phyloP scores from a whole-genome alignment of 2,329 filamentous ascomycete genomes.

The Pyrenophora graminea region DNA sequence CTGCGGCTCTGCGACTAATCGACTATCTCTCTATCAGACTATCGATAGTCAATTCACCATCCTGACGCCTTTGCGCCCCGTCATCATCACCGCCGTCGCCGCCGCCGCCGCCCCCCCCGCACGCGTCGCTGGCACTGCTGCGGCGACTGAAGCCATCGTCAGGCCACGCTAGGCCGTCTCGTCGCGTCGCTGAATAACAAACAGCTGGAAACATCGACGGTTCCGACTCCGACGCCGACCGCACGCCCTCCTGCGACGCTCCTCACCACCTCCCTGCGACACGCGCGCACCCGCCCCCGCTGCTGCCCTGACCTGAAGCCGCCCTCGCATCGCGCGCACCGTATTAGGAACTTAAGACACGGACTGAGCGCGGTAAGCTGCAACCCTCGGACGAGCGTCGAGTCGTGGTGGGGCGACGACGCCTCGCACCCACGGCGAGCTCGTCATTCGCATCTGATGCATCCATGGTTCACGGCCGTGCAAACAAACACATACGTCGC shows the following conservation, averaged over 20 bases:
- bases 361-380: slow-evolving; percentile 19
- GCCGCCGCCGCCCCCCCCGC: neutral
- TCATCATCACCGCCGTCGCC: neutral
- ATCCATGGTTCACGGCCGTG: slow-evolving; percentile 10
- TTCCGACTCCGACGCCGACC: slow-evolving; percentile 11
- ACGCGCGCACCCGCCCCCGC: slow-evolving; percentile 3
- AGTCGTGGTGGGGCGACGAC: slow-evolving; percentile 20
- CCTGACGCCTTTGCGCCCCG: slow-evolving; percentile 8
- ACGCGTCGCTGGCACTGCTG: slow-evolving; percentile 13
- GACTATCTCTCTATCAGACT: slow-evolving; percentile 19
- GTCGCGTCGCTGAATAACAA: slow-evolving; percentile 24
- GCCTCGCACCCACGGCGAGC: slow-evolving; percentile 2
- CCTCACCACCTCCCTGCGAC: too few relatives aligned
- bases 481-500: slow-evolving; percentile 8
- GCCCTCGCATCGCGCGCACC: slow-evolving; percentile 3
- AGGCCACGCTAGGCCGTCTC: slow-evolving; percentile 12
- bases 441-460: neutral
- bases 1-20: slow-evolving; percentile 23
- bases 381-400: slow-evolving; percentile 12
- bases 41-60: slow-evolving; percentile 19
- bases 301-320: slow-evolving; percentile 1
- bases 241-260: slow-evolving; percentile 7
- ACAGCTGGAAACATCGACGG: slow-evolving; percentile 13
- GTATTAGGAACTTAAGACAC: slow-evolving; percentile 3
- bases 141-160: slow-evolving; percentile 1